Conservation (phyloP, 441 rosid genomes). For the Erodium trifolium region DNA sequence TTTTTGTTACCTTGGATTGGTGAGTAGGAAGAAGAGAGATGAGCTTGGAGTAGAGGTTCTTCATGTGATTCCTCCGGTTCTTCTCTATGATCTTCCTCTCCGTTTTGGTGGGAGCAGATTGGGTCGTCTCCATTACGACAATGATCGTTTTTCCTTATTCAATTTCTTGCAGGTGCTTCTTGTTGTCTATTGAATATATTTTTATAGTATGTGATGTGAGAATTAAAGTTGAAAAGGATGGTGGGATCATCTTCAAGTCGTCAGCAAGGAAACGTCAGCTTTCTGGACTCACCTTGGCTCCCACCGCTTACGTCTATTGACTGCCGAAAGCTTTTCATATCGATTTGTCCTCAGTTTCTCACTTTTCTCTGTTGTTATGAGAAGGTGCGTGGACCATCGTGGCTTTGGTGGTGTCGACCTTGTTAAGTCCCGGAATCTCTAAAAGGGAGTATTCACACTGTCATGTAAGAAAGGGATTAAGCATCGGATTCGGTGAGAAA, state of each 20-base stretch:
- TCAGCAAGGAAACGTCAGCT: background rate
- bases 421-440: no score
- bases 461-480: no score
- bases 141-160: background rate
- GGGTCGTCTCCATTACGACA: background rate
- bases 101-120: background rate
- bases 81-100: conserved; percentile 6
- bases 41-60: background rate
- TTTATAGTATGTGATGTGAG: no score
- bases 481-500: no score
- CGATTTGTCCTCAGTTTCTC: no score
- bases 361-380: no score
- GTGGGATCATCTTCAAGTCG: background rate
- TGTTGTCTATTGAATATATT: no score
- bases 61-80: conserved; percentile 4
- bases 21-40: conserved; percentile 3
- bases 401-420: no score
- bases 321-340: no score
- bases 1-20: background rate
- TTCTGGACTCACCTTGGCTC: background rate
- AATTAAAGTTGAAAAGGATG: background rate
- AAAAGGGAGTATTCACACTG: no score
- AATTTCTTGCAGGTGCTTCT: background rate
- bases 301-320: background rate
- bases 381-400: no score